Conservation (phyloP, 768 basidiomycete genomes). For the Auricularia sp. region DNA sequence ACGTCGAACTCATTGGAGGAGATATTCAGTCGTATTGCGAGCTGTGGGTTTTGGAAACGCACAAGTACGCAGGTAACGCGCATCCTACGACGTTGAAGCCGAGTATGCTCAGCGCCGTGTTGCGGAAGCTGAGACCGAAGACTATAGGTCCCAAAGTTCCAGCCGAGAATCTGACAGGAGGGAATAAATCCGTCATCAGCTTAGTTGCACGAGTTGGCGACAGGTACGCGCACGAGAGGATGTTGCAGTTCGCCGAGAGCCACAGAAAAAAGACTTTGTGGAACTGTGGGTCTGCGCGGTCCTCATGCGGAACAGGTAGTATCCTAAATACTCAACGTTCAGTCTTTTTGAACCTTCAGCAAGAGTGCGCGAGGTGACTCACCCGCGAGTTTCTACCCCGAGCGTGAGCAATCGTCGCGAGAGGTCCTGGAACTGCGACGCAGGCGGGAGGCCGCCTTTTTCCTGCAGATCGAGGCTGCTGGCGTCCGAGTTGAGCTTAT, state of each 20-base stretch:
- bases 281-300: conserved; percentile 43
- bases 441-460: background rate
- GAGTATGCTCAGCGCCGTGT: conserved; percentile 53
- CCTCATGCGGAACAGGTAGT: conserved; percentile 37
- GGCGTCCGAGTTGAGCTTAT: background rate
- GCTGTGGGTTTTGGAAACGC: conserved; percentile 17
- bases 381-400: conserved; percentile 6
- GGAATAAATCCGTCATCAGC: background rate
- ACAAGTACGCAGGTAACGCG: conserved; percentile 52
- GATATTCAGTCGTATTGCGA: background rate
- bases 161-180: conserved; percentile 42
- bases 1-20: conserved; percentile 36
- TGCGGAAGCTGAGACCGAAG: conserved; percentile 50
- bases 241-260: conserved; percentile 62
- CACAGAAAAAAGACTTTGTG: conserved; percentile 63
- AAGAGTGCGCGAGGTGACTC: no score
- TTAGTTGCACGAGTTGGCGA: no score
- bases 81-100: conserved; percentile 58
- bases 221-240: conserved; percentile 34
- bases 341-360: background rate
- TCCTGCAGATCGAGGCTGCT: background rate
- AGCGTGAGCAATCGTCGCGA: conserved; percentile 1
- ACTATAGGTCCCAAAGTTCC: conserved; percentile 57
- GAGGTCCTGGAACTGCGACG: background rate
- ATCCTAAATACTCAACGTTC: conserved; percentile 19